A percentile compares a stretch with the other conserved stretches of the same genome.
Evolutionary conservation across 1,139 yeast genomes (phyloP).

Genomic region (Zygosaccharomyces sapae): DNA sequence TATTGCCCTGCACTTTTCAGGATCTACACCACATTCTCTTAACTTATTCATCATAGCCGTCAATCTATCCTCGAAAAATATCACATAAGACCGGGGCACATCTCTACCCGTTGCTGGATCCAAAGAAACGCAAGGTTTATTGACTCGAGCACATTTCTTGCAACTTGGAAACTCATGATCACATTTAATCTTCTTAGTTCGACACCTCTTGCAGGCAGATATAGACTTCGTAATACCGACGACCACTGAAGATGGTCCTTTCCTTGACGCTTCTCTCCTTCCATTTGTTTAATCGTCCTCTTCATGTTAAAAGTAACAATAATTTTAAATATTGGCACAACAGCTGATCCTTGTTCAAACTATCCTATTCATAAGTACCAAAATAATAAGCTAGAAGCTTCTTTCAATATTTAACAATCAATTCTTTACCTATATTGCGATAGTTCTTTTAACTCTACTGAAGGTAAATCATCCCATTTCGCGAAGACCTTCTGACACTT

Average conservation of each 20-base stretch:
- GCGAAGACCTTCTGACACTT: conserved; percentile 1
- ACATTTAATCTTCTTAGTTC: conserved; percentile 74
- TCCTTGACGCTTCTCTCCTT: conserved; percentile 9
- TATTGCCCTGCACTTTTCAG: conserved; percentile 24
- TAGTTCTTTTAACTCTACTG: neutral
- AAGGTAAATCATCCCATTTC: conserved; percentile 1
- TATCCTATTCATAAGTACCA: too few relatives aligned
- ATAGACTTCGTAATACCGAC: conserved; percentile 51
- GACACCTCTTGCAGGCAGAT: conserved; percentile 80
- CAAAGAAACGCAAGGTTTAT: conserved; percentile 70
- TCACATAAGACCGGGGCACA: conserved; percentile 75
- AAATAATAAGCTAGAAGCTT: too few relatives aligned
- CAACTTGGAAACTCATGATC: conserved; percentile 82
- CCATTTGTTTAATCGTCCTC: conserved; percentile 2
- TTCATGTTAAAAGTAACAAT: conserved; percentile 2
- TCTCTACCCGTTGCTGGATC: conserved; percentile 88
- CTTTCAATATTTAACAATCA: too few relatives aligned
- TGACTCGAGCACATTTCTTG: conserved; percentile 61
- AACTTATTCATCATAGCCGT: conserved; percentile 51
- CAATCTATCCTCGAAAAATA: conserved; percentile 65
- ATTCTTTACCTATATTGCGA: neutral
- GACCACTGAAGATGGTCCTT: conserved; percentile 26
- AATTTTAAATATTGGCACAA: too few relatives aligned
- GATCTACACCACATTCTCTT: conserved; percentile 41
- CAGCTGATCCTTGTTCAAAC: too few relatives aligned